Evolutionary conservation across 1,284 basidiomycete species (phyloP).

Genomic region (Pseudozyma sp.): DNA sequence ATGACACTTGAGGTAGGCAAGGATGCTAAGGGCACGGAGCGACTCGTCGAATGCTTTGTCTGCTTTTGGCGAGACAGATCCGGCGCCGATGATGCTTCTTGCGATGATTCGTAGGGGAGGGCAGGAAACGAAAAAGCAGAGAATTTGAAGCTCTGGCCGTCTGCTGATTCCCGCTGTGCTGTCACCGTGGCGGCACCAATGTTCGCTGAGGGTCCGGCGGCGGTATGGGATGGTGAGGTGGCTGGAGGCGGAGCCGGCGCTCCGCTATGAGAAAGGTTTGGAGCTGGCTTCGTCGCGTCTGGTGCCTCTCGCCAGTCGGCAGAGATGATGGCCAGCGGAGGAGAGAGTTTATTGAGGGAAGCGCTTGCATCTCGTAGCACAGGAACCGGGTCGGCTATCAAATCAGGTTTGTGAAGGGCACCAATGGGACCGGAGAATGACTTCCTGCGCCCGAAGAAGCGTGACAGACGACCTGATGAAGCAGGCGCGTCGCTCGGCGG

Average conservation of each 20-base stretch:
- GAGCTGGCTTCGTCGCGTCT: background rate
- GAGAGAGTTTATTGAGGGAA: constrained; percentile 14
- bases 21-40: constrained; percentile 21
- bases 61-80: constrained; percentile 6
- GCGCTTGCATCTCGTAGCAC: constrained; percentile 10
- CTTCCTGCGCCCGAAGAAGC: constrained; percentile 38
- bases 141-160: constrained; percentile 12
- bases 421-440: constrained; percentile 22
- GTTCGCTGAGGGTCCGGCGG: background rate
- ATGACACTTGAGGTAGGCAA: constrained; percentile 17
- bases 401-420: constrained; percentile 12
- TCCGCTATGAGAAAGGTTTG: background rate
- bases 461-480: constrained; percentile 17
- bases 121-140: constrained; percentile 32
- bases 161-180: constrained; percentile 4
- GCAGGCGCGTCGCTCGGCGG: background rate
- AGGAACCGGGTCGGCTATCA: constrained; percentile 18
- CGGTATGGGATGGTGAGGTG: background rate
- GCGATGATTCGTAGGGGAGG: constrained; percentile 13
- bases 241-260: constrained; percentile 14
- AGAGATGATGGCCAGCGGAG: constrained; percentile 33
- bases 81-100: background rate
- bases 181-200: background rate
- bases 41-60: constrained; percentile 25
- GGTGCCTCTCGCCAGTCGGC: constrained; percentile 11